These are phyloP conservation scores for Paramecium tetraurelia DNA, from an alignment of 73 alveolate genomes.

Conservation along the genomic window DNA sequence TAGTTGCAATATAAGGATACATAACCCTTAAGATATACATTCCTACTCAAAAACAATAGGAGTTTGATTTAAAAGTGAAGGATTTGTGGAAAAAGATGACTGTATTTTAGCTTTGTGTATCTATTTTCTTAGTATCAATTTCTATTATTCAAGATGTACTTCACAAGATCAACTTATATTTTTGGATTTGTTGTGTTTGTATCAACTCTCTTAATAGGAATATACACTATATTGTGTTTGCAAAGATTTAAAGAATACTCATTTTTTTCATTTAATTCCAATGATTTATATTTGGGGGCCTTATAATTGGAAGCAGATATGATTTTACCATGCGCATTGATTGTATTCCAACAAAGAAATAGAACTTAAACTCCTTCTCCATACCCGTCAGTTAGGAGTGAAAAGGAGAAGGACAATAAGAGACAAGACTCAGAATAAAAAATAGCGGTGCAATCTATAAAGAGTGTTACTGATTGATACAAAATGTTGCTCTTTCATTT, in stretches of 20 bases:
- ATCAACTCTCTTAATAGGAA: not conserved
- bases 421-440: not conserved
- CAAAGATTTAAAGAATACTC: not conserved
- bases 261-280: not conserved
- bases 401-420: not conserved
- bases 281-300: constrained; percentile 27
- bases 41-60: not conserved
- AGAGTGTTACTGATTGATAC: not conserved
- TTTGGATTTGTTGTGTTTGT: not conserved
- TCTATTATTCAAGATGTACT: not conserved
- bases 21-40: not conserved
- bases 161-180: not conserved
- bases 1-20: not conserved
- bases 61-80: not conserved
- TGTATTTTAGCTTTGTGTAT: not conserved
- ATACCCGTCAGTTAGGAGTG: not conserved
- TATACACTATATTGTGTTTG: not conserved
- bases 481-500: not conserved
- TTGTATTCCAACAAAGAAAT: not conserved
- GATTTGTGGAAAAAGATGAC: constrained; percentile 7
- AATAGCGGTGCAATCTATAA: not conserved
- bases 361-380: not conserved
- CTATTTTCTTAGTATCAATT: not conserved
- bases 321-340: not conserved
- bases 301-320: constrained; percentile 26